phyloP scores from a whole-genome alignment of 768 basidiomycete genomes.

The Lactifluus subvellereus region DNA sequence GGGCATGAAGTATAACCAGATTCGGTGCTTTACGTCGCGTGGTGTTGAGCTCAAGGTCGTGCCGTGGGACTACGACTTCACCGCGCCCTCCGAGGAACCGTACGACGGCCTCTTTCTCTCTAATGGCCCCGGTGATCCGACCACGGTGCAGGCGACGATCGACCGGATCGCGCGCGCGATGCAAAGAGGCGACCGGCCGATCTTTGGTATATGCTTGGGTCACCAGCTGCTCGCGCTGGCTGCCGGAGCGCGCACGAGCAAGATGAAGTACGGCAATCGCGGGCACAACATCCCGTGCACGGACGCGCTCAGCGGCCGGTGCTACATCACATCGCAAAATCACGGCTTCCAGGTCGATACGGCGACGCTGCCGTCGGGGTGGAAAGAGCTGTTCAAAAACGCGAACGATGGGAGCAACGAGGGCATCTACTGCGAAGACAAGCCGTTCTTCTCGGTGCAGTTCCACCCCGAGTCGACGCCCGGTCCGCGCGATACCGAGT shows the following conservation, averaged over 20 bases:
- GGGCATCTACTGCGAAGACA: slow-evolving; percentile 88
- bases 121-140: slow-evolving; percentile 96
- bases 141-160: slow-evolving; percentile 72
- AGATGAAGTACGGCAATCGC: slow-evolving; percentile 99
- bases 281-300: slow-evolving; percentile 99
- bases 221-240: slow-evolving; percentile 96
- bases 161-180: slow-evolving; percentile 58
- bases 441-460: slow-evolving; percentile 97
- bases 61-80: slow-evolving; percentile 94
- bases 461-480: slow-evolving; percentile 98
- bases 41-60: slow-evolving; percentile 96
- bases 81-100: slow-evolving; percentile 61
- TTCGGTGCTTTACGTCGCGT: slow-evolving; percentile 87
- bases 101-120: slow-evolving; percentile 96
- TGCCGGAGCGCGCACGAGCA: slow-evolving; percentile 88
- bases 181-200: slow-evolving; percentile 70
- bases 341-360: slow-evolving; percentile 96
- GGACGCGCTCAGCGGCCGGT: slow-evolving; percentile 85
- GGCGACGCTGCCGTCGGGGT: slow-evolving; percentile 66
- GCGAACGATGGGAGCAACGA: slow-evolving; percentile 98
- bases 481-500: slow-evolving; percentile 97
- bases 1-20: slow-evolving; percentile 99
- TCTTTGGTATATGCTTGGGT: slow-evolving; percentile 98
- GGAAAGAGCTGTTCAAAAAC: slow-evolving; percentile 93
- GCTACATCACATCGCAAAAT: slow-evolving; percentile 99